Evolutionary conservation across 2,329 filamentous ascomycete genomes (phyloP).

Genomic region (Phoma sp.): DNA sequence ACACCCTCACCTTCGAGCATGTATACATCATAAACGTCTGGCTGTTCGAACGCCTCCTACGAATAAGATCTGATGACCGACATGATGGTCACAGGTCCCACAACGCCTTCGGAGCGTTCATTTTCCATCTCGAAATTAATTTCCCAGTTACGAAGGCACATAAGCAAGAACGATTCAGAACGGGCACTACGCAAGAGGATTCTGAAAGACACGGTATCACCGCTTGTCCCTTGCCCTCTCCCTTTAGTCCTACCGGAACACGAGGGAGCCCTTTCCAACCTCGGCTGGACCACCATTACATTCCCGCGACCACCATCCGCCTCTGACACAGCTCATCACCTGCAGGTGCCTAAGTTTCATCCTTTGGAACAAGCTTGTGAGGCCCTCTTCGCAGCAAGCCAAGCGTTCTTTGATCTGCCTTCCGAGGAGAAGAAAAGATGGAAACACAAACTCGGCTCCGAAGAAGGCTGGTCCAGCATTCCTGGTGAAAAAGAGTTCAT

Average conservation of each 20-base stretch:
- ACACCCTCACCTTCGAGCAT: neutral
- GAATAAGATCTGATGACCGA: neutral
- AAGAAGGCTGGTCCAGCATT: constrained; percentile 47
- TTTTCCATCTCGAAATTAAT: constrained; percentile 41
- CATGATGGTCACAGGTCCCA: constrained; percentile 30
- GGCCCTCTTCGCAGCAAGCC: constrained; percentile 38
- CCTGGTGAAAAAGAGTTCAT: constrained; percentile 50
- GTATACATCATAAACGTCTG: neutral
- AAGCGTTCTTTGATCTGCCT: constrained; percentile 41
- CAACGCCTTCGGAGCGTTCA: constrained; percentile 21
- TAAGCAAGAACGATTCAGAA: neutral
- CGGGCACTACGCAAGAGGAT: neutral
- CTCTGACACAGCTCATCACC: neutral
- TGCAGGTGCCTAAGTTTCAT: constrained; percentile 19
- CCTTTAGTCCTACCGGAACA: constrained; percentile 44
- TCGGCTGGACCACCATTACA: constrained; percentile 48
- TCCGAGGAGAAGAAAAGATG: constrained; percentile 34
- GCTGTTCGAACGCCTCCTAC: neutral
- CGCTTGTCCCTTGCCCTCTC: constrained; percentile 32
- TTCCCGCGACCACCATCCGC: constrained; percentile 26
- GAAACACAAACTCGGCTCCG: constrained; percentile 42
- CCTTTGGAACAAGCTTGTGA: constrained; percentile 41
- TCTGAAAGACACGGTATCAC: constrained; percentile 22
- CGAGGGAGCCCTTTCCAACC: constrained; percentile 35
- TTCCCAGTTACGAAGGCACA: constrained; percentile 28